Evolutionary conservation across 805 yeast species (phyloP).

Genomic region (Ogataea nitratoaversa): DNA sequence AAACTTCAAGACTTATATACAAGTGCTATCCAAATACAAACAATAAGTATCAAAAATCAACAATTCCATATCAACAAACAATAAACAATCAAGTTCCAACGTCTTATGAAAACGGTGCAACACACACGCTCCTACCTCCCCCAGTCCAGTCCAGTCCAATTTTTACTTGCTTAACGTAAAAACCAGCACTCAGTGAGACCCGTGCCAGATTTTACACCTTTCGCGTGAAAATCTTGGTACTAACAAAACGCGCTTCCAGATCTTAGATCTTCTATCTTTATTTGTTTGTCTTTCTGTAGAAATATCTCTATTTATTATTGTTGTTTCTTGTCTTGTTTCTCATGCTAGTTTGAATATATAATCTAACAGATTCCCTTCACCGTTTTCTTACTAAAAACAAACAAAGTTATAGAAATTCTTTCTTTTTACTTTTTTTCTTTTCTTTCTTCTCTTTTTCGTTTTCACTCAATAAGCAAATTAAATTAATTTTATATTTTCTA

Average conservation of each 20-base stretch:
- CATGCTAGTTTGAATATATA: neutral
- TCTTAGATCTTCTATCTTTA: no score
- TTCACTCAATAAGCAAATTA: neutral
- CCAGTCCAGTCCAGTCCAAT: no score
- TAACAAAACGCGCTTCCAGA: no score
- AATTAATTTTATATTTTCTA: neutral
- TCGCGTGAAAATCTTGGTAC: neutral
- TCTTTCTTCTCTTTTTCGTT: neutral
- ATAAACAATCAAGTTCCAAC: no score
- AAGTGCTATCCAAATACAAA: neutral
- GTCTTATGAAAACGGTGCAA: no score
- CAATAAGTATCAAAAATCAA: no score
- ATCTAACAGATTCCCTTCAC: neutral
- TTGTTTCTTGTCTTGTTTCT: neutral
- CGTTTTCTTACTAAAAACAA: neutral
- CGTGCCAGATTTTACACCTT: neutral
- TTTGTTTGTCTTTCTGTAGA: no score
- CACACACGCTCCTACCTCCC: no score
- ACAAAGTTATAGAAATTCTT: neutral
- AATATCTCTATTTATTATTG: no score
- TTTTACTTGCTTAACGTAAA: no score
- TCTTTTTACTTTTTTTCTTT: neutral
- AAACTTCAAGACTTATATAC: constrained; percentile 1
- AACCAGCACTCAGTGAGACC: neutral
- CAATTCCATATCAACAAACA: no score